Evolutionary conservation across 768 basidiomycete genomes (phyloP).

Genomic region (Pleurotus sapidus): DNA sequence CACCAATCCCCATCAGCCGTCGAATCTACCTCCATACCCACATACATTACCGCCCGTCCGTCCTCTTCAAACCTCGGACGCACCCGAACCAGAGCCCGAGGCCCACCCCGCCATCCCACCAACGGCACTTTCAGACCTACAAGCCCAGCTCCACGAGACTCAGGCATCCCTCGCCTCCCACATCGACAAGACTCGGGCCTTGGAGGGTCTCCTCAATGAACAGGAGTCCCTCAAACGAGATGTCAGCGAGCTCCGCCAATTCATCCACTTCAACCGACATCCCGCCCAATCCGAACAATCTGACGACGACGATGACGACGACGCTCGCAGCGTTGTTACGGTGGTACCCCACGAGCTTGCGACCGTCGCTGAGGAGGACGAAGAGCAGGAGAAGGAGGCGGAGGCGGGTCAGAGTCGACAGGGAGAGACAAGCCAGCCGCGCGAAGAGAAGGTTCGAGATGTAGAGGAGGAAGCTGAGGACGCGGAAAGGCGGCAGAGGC

Average conservation of each 20-base stretch:
- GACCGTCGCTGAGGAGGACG: slow-evolving; percentile 73
- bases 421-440: not conserved
- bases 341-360: slow-evolving; percentile 68
- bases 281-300: slow-evolving; percentile 27
- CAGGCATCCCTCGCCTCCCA: slow-evolving; percentile 75
- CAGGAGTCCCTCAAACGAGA: slow-evolving; percentile 84
- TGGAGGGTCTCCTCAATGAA: slow-evolving; percentile 80
- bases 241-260: slow-evolving; percentile 64
- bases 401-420: slow-evolving; percentile 5
- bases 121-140: slow-evolving; percentile 56
- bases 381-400: slow-evolving; percentile 41
- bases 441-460: slow-evolving; percentile 35
- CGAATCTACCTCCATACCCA: slow-evolving; percentile 62
- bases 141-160: slow-evolving; percentile 81
- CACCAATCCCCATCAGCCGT: slow-evolving; percentile 39
- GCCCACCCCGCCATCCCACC: slow-evolving; percentile 16
- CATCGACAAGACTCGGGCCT: slow-evolving; percentile 75
- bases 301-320: slow-evolving; percentile 60
- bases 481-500: slow-evolving; percentile 46
- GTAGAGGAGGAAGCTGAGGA: slow-evolving; percentile 39
- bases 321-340: slow-evolving; percentile 70
- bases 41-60: slow-evolving; percentile 65
- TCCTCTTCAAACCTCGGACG: slow-evolving; percentile 26
- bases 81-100: slow-evolving; percentile 20
- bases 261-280: slow-evolving; percentile 47